Conservation (phyloP, 768 basidiomycete genomes). For the Mycena crocata region DNA sequence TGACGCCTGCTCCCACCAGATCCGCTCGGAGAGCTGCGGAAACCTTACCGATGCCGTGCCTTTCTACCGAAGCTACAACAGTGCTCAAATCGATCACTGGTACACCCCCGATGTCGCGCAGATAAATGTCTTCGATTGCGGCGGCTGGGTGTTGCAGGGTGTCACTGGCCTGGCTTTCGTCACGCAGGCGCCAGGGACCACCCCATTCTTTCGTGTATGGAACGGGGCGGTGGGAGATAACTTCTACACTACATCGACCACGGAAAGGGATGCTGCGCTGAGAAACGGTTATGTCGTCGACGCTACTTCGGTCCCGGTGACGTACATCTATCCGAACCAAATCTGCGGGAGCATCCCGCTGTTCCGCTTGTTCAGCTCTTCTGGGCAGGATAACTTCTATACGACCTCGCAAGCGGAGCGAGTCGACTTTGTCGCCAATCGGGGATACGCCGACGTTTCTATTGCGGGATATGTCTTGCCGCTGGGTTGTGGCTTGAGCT, state of each 20-base stretch:
- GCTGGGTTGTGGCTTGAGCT: not conserved
- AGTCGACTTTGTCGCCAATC: not conserved
- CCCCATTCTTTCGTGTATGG: not conserved
- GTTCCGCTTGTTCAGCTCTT: not conserved
- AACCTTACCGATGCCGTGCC: not conserved
- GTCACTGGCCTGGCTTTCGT: slow-evolving; percentile 3
- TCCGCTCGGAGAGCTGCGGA: not conserved
- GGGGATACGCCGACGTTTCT: not conserved
- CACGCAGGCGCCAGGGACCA: not conserved
- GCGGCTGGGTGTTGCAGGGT: not conserved
- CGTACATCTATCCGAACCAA: not conserved
- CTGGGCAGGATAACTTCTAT: not conserved
- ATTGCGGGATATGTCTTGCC: not conserved
- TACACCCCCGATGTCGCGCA: not conserved
- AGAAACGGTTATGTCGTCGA: not conserved
- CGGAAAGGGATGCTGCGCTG: not conserved
- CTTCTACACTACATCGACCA: not conserved
- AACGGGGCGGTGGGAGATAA: not conserved
- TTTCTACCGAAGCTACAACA: not conserved
- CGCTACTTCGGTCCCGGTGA: not conserved
- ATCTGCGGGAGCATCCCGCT: slow-evolving; percentile 3
- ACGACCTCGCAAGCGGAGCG: not conserved
- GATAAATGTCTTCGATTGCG: not conserved
- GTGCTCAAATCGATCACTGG: not conserved
- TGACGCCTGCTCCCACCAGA: not conserved